phyloP scores from a whole-genome alignment of 345 rosid species.

The Rhizophora apiculata region DNA sequence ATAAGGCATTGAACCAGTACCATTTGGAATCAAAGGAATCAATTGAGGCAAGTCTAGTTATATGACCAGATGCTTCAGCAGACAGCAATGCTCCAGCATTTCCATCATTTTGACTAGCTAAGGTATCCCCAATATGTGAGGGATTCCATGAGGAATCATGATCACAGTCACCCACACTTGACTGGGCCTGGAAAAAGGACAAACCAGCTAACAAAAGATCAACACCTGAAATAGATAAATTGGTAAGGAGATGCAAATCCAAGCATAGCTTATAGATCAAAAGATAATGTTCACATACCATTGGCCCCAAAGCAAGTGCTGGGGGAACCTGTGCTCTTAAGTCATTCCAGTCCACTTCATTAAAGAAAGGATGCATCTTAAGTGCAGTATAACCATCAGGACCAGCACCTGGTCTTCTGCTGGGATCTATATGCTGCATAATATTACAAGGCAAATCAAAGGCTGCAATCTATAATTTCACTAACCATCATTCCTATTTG shows the following conservation, averaged over 20 bases:
- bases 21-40: constrained; percentile 99
- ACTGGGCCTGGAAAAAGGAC: constrained; percentile 39
- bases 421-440: constrained; percentile 80
- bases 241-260: background rate
- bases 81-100: constrained; percentile 42
- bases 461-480: background rate
- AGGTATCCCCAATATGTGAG: constrained; percentile 62
- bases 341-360: constrained; percentile 78
- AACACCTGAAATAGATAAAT: background rate
- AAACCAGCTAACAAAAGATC: background rate
- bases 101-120: constrained; percentile 50
- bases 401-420: constrained; percentile 93
- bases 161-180: constrained; percentile 56
- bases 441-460: constrained; percentile 10
- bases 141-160: constrained; percentile 74
- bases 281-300: constrained; percentile 35
- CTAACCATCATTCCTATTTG: background rate
- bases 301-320: constrained; percentile 62
- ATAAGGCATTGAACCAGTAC: constrained; percentile 41
- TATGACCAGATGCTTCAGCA: constrained; percentile 60
- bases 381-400: constrained; percentile 76
- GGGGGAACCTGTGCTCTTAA: constrained; percentile 76
- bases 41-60: constrained; percentile 92
- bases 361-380: constrained; percentile 87
- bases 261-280: constrained; percentile 4